These are phyloP conservation scores for Lactuca sativa DNA, from an alignment of 129 eudicot genomes.

Conservation along the genomic window DNA sequence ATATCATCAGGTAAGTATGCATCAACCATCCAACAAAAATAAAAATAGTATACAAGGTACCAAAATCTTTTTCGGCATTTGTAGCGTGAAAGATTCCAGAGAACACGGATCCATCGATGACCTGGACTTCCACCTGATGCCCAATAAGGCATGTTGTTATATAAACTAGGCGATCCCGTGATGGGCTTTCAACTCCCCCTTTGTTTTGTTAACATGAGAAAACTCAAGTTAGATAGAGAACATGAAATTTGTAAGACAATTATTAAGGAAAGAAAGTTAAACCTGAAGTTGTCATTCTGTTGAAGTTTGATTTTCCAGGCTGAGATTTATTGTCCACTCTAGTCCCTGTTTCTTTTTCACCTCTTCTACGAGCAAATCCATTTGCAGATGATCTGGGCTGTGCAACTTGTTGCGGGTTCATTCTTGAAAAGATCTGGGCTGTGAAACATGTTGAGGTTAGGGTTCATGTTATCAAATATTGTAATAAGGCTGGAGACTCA, in stretches of 20 bases:
- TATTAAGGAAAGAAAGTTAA: slow-evolving; percentile 10
- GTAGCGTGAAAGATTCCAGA: slow-evolving; percentile 86
- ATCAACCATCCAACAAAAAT: slow-evolving; percentile 5
- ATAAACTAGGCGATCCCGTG: slow-evolving; percentile 80
- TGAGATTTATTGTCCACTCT: slow-evolving; percentile 55
- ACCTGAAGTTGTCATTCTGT: slow-evolving; percentile 49
- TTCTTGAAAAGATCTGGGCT: slow-evolving; percentile 34
- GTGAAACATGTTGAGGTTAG: not conserved
- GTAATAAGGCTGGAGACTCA: not conserved
- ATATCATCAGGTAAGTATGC: not conserved
- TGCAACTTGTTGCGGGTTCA: slow-evolving; percentile 72
- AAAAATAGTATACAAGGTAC: slow-evolving; percentile 43
- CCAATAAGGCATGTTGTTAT: slow-evolving; percentile 77
- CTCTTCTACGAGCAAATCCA: slow-evolving; percentile 64
- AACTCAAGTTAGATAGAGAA: slow-evolving; percentile 23
- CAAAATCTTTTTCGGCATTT: slow-evolving; percentile 85
- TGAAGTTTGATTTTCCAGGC: slow-evolving; percentile 57
- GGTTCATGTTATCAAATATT: not conserved
- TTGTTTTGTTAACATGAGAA: slow-evolving; percentile 46
- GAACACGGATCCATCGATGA: slow-evolving; percentile 75
- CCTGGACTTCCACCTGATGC: slow-evolving; percentile 93
- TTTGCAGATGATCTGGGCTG: slow-evolving; percentile 75
- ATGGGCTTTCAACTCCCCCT: slow-evolving; percentile 59
- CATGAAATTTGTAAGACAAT: not conserved
- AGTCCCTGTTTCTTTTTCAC: slow-evolving; percentile 58